These are phyloP conservation scores for Caryopteris hybrid DNA, from an alignment of 305 asterid species.

Conservation along the genomic window DNA sequence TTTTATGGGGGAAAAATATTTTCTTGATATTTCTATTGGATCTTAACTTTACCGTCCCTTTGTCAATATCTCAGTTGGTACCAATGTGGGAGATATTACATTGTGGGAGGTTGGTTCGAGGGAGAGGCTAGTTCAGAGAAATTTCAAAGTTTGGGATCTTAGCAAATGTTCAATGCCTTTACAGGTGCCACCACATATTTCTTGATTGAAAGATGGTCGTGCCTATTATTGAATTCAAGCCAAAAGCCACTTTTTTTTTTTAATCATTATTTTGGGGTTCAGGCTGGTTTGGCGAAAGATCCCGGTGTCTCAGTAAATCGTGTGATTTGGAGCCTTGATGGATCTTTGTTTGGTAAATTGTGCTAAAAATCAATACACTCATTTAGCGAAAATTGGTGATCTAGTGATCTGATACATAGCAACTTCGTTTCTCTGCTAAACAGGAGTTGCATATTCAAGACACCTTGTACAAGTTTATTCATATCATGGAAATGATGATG, in stretches of 20 bases:
- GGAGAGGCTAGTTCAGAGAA: constrained; percentile 65
- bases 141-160: constrained; percentile 89
- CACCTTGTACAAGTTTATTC: constrained; percentile 83
- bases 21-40: neutral
- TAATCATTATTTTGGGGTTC: no score
- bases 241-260: no score
- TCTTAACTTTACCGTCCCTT: constrained; percentile 13
- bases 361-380: neutral
- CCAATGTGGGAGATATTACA: constrained; percentile 86
- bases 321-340: constrained; percentile 94
- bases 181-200: constrained; percentile 49
- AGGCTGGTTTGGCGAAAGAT: constrained; percentile 78
- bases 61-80: constrained; percentile 59
- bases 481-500: constrained; percentile 71
- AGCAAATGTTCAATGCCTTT: constrained; percentile 66
- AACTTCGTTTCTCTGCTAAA: constrained; percentile 12
- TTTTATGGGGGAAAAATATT: neutral
- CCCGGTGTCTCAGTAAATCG: constrained; percentile 88
- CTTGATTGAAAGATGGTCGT: neutral
- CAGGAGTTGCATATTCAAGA: constrained; percentile 94
- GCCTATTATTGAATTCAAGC: neutral
- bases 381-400: no score
- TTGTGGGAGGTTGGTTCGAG: constrained; percentile 87
- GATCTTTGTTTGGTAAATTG: constrained; percentile 65
- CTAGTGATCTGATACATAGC: no score